Conservation (phyloP, 2,329 filamentous ascomycete species). For the Hawksworthiomyces lignivorus region DNA sequence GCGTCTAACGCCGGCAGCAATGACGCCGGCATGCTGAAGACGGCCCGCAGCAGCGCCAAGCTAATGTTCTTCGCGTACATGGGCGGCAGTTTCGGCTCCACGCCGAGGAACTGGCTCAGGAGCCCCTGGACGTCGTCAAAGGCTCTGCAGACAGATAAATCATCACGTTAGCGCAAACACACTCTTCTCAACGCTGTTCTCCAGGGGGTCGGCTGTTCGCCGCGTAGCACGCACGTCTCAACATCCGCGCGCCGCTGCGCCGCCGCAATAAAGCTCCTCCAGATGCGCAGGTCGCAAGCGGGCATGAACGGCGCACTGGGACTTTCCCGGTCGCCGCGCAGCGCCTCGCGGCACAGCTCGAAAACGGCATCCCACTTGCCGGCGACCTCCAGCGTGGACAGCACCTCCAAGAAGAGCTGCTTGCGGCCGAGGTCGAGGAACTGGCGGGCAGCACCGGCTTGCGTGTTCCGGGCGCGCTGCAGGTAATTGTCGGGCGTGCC, state of each 20-base stretch:
- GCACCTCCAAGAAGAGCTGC: conserved; percentile 35
- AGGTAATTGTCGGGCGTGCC: conserved; percentile 34
- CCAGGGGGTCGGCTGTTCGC: too few species aligned
- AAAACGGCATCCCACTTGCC: conserved; percentile 36
- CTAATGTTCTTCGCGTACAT: conserved; percentile 29
- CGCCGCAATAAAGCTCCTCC: conserved; percentile 26
- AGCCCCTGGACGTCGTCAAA: conserved; percentile 21
- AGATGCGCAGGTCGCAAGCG: conserved; percentile 35
- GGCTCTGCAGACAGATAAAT: conserved; percentile 16
- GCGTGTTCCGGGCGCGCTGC: conserved; percentile 29
- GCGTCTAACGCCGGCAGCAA: conserved; percentile 13
- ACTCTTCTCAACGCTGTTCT: too few species aligned
- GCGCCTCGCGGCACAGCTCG: conserved; percentile 34
- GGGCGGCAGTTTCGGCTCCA: conserved; percentile 18
- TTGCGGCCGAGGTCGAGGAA: conserved; percentile 40
- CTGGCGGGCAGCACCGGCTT: conserved; percentile 35
- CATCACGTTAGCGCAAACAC: too few species aligned
- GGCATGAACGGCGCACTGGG: conserved; percentile 28
- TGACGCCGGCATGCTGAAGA: conserved; percentile 20
- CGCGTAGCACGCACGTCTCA: conserved; percentile 16
- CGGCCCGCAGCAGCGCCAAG: conserved; percentile 24
- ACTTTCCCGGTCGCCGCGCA: conserved; percentile 25
- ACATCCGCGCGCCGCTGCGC: conserved; percentile 21
- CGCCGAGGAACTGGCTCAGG: conserved; percentile 20
- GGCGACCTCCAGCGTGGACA: conserved; percentile 29